A percentile compares a stretch with the other conserved stretches of the same genome.
Evolutionary conservation across 2,329 filamentous ascomycete genomes (phyloP).

Genomic region (Penicillium hordei): DNA sequence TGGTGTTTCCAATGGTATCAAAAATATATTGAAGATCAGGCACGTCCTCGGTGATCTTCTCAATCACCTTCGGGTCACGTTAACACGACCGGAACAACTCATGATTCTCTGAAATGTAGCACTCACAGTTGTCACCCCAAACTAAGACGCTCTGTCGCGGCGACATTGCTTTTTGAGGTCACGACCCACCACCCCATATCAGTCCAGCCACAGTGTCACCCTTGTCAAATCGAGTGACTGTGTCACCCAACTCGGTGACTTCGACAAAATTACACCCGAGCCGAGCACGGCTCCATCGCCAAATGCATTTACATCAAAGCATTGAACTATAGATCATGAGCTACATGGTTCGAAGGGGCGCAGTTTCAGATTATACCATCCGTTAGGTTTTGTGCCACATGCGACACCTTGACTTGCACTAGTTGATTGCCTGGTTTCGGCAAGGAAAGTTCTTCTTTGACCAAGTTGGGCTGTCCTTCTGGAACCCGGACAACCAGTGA

Average conservation of each 20-base stretch:
- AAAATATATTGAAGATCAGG: background rate
- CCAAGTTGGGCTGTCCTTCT: slow-evolving; percentile 5
- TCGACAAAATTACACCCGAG: slow-evolving; percentile 38
- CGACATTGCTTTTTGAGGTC: background rate
- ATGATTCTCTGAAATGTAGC: background rate
- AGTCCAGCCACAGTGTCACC: slow-evolving; percentile 39
- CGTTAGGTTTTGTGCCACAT: slow-evolving; percentile 27
- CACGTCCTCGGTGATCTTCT: background rate
- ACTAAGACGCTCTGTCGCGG: slow-evolving; percentile 34
- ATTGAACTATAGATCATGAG: slow-evolving; percentile 27
- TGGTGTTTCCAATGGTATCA: background rate
- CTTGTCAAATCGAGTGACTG: slow-evolving; percentile 29
- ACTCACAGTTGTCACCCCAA: slow-evolving; percentile 48
- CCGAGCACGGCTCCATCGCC: slow-evolving; percentile 34
- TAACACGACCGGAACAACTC: slow-evolving; percentile 11
- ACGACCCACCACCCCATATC: slow-evolving; percentile 32
- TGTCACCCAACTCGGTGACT: slow-evolving; percentile 33
- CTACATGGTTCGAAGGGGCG: background rate
- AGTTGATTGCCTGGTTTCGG: slow-evolving; percentile 17
- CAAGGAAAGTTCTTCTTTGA: slow-evolving; percentile 13
- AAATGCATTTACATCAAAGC: slow-evolving; percentile 40
- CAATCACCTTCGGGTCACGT: background rate
- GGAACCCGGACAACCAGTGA: slow-evolving; percentile 16
- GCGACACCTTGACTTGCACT: slow-evolving; percentile 27
- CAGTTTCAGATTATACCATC: slow-evolving; percentile 16